These are phyloP conservation scores for Raddia distichophylla DNA, from an alignment of 176 grass and related monocot genomes.

Conservation along the genomic window DNA sequence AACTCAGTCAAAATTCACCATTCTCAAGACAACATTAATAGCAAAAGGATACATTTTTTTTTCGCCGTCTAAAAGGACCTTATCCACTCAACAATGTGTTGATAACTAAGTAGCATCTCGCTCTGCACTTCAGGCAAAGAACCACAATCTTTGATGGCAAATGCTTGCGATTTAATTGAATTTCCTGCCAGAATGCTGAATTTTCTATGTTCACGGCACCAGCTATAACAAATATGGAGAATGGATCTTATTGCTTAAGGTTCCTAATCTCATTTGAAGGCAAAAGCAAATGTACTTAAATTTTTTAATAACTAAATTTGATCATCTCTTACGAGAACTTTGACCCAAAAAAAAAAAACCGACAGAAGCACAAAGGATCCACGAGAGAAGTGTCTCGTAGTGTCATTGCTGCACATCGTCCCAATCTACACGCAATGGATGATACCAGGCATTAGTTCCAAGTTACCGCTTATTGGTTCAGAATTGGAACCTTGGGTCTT, in stretches of 20 bases:
- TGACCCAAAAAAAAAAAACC: not conserved
- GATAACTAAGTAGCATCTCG: conserved; percentile 12
- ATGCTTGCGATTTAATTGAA: not conserved
- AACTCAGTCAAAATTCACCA: conserved; percentile 21
- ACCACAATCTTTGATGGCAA: not conserved
- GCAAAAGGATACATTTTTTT: not conserved
- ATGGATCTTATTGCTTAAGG: not conserved
- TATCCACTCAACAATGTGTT: conserved; percentile 40
- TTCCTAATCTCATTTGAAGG: not conserved
- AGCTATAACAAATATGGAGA: not conserved
- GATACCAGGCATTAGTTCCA: not conserved
- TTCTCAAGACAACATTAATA: not conserved
- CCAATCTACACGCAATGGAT: not conserved
- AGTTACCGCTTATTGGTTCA: not conserved
- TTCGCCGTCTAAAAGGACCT: conserved; percentile 4
- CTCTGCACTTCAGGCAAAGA: conserved; percentile 1
- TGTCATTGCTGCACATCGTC: not conserved
- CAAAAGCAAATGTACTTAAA: not conserved
- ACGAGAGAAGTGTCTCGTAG: not conserved
- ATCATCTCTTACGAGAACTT: not conserved
- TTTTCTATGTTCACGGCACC: not conserved
- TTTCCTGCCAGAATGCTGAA: not conserved
- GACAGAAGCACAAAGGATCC: not conserved
- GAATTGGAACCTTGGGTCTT: not conserved
- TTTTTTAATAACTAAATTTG: not conserved